phyloP scores from a whole-genome alignment of 148 eudicot species.

The Rhododendron ferrugineum region DNA sequence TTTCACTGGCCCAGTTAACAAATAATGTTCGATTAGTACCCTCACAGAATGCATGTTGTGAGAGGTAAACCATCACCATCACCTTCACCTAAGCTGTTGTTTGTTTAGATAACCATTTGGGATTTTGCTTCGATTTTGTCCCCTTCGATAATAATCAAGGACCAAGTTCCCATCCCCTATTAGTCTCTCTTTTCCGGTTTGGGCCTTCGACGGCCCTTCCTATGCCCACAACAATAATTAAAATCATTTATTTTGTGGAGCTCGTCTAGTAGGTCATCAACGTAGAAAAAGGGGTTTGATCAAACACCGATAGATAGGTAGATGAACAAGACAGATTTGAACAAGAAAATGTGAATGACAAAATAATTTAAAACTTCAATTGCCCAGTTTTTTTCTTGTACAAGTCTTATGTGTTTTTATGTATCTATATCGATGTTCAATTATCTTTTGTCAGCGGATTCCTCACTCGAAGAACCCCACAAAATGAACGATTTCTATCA shows the following conservation, averaged over 20 bases:
- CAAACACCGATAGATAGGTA: not conserved
- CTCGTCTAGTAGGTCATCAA: too few species aligned
- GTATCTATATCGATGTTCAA: not conserved
- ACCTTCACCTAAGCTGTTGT: not conserved
- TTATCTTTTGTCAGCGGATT: too few species aligned
- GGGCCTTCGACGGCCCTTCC: too few species aligned
- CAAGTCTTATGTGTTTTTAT: not conserved
- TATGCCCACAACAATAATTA: not conserved
- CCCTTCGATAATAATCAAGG: not conserved
- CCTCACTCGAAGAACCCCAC: not conserved
- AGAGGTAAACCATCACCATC: not conserved
- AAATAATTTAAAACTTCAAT: too few species aligned
- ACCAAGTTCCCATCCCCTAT: not conserved
- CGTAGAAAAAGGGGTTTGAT: not conserved
- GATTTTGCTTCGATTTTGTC: not conserved
- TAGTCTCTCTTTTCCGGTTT: not conserved
- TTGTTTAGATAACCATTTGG: not conserved
- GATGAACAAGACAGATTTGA: too few species aligned
- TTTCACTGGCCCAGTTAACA: not conserved
- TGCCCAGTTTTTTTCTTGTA: not conserved
- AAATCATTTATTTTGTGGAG: too few species aligned
- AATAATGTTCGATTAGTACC: not conserved
- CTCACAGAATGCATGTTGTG: not conserved
- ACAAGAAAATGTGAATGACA: too few species aligned
- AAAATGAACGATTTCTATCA: too few species aligned